Base-by-base conservation (phyloP, 2,329 filamentous ascomycete genomes). In the Colletotrichum lupini region DNA sequence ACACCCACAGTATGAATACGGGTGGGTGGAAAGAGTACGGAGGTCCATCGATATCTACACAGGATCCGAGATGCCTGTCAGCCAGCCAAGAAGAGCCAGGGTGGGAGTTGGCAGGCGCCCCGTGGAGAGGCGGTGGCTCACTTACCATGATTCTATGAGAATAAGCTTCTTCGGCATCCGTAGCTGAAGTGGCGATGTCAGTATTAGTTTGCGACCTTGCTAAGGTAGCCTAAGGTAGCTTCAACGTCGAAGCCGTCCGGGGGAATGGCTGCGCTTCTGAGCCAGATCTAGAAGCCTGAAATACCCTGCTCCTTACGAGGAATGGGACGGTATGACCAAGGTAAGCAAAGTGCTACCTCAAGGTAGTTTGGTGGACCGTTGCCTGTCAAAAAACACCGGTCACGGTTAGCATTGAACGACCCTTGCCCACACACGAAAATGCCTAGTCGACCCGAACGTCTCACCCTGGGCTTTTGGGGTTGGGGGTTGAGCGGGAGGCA, bases 361-460 rank as follows among this genome's bases (percentile, higher is more conserved):
- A 53, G 56, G 53, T 74, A 67, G 68, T 53, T 53, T 65, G 62
- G 68, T 74, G 61, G 63, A 75, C 59, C 73, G 74, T 57, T 68
- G 62, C 60, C 69, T 75, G 73, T 75, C 69, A 75, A 73, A 70
- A 68, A 67, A 65, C 49, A 28, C 66, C 66, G 58, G 56, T 60
- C 53, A 57, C 53, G 35, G 72, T 74, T 67, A 73, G 72, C 72
- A 68, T 58, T 58, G 19, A 26, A 53, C 9, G 62, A 60, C 52
- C 68, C 68, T 65, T 58, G 71, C 46, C 28, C 14, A 26, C 52
- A 28, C 26, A 26, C 52, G 37, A 37, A 59, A 55, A 63, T 22
- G 56, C 63, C 71, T 67, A 71, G 46, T 35, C 26, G 11, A 53
- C 57, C 52, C 35, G 26, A 61, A 11, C 37, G 26, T 67, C 35